Evolutionary conservation across 306 rosid genomes (phyloP), one percentile per base, ranked within the genome.

Genomic region (Inga oerstediana): DNA sequence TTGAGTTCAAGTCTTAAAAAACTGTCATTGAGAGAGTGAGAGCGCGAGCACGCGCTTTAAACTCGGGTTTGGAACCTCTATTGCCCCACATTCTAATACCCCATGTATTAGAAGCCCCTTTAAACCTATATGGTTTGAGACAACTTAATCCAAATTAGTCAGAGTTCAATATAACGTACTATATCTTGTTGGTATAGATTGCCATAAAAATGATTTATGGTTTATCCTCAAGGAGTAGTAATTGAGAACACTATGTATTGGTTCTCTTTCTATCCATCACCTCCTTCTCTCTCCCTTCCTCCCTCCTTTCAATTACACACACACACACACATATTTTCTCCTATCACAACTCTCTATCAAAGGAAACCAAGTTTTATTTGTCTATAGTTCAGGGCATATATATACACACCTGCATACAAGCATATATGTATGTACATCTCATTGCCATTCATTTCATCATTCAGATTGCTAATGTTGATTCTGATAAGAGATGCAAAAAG

Each of bases 341-440:
- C 19, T 34, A 83, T 74, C 68, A 81, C 68, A 81, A 37, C 44
- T 39, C 59, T 39, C 46, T 11, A 59, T 66, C 62, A 46, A 66
- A 61, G 82, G 82, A 89, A 79, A 77, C 82, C 84, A 49, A 75
- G 84, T 86, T 79, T 69, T 81, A 62, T 81, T 56, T 2, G 1
- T 81, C 83, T 46, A 22, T 59, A 49, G 41, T 22, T 69, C 62
- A 73, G 79, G 56, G 80, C 72, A 74, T 27, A 65, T 8, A 37
- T 6, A 6, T 1, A 7, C 43, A 6, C 43, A 39, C 43, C 6
- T 32, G 34, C 34, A 32, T 32, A 32, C 34, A 27, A 27, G 30
- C 30, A 32, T 5, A 6, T 41, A 8, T 9, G 19, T 52, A 6
- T 14, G 24, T 54, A 49, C 58, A 37, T 75, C 35, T 61, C 15